phyloP scores from a whole-genome alignment of 441 rosid species.

The Brassica balearica region DNA sequence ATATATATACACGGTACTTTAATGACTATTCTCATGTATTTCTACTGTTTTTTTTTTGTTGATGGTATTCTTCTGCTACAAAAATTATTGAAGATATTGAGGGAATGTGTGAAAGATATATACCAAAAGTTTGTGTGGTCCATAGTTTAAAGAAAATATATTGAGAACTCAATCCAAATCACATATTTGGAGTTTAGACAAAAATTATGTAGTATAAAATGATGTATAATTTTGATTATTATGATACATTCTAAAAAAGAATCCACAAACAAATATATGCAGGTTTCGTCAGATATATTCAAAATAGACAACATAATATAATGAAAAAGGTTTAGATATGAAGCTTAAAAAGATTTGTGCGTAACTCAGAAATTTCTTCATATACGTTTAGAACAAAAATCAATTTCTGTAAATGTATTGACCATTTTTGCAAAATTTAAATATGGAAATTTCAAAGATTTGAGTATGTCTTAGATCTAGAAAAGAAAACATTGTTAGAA shows the following conservation, averaged over 20 bases:
- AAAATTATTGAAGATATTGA: neutral
- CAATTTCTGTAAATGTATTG: neutral
- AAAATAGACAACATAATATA: neutral
- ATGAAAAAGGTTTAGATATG: neutral
- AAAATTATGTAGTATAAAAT: neutral
- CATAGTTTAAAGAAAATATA: neutral
- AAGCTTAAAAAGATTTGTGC: neutral
- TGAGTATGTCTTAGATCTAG: slow-evolving; percentile 21
- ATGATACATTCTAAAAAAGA: neutral
- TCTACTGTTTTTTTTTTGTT: neutral
- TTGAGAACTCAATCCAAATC: neutral
- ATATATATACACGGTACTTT: neutral
- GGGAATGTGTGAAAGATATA: neutral
- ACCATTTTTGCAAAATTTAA: neutral
- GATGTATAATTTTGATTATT: neutral
- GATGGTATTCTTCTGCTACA: neutral
- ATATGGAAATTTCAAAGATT: slow-evolving; percentile 21
- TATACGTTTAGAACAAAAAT: neutral
- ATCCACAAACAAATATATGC: neutral
- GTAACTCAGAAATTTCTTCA: slow-evolving; percentile 1
- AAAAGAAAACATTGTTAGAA: slow-evolving; percentile 15
- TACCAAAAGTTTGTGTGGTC: neutral
- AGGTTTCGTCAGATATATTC: neutral
- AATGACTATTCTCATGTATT: neutral
- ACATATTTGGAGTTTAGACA: neutral